These are phyloP conservation scores for Nitzschia sp. DNA, from an alignment of 108 stramenopile genomes.

Conservation along the genomic window DNA sequence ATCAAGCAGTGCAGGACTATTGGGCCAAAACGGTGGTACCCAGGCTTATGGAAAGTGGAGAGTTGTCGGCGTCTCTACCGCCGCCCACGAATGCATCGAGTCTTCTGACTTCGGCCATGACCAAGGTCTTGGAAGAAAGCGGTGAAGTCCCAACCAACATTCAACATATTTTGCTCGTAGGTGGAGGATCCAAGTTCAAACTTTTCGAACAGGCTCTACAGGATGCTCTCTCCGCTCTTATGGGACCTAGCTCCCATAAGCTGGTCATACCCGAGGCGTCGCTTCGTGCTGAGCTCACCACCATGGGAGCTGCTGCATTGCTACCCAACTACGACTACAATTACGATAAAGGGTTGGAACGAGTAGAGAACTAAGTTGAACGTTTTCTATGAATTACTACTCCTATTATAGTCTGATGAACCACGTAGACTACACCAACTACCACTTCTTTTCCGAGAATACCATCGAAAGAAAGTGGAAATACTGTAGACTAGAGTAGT, in stretches of 20 bases:
- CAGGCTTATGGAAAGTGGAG: conserved; percentile 9
- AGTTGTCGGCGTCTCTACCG: conserved; percentile 58
- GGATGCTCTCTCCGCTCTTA: conserved; percentile 14
- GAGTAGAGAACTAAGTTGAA: conserved; percentile 6
- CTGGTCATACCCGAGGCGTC: conserved; percentile 30
- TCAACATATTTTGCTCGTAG: conserved; percentile 59
- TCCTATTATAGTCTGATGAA: too few relatives aligned
- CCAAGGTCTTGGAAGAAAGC: conserved; percentile 58
- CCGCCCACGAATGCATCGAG: conserved; percentile 51
- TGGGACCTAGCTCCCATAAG: conserved; percentile 25
- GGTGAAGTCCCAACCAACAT: conserved; percentile 46
- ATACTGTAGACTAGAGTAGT: too few relatives aligned
- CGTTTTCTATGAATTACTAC: too few relatives aligned
- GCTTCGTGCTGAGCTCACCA: conserved; percentile 41
- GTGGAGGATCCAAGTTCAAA: conserved; percentile 57
- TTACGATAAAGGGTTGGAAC: conserved; percentile 36
- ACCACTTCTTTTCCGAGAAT: too few relatives aligned
- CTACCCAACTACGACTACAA: conserved; percentile 45
- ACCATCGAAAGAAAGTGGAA: too few relatives aligned
- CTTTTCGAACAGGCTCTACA: conserved; percentile 43
- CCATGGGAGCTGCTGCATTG: conserved; percentile 44
- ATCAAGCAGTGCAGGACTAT: conserved; percentile 47
- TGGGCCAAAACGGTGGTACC: conserved; percentile 34
- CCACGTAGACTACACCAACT: too few relatives aligned
- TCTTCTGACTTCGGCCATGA: conserved; percentile 56